These are phyloP conservation scores for Takakia lepidozioides DNA, from an alignment of 225 moss, liverwort and hornwort species.

Conservation along the genomic window DNA sequence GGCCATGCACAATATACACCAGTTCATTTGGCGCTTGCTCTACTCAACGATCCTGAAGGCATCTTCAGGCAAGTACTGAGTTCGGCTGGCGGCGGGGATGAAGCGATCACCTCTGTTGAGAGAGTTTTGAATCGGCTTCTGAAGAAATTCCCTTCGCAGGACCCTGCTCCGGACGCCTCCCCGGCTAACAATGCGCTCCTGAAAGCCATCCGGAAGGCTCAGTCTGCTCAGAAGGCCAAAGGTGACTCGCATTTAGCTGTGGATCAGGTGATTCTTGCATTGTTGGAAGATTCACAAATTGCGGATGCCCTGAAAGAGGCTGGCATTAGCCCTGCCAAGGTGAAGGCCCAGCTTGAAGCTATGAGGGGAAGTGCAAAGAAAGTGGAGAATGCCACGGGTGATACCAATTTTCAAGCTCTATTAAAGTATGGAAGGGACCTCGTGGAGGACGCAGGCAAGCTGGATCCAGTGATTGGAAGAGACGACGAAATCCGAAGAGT, in stretches of 20 bases:
- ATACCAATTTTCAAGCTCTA: constrained; percentile 73
- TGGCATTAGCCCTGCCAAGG: constrained; percentile 54
- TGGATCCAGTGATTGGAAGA: constrained; percentile 93
- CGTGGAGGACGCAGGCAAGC: constrained; percentile 67
- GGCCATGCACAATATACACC: constrained; percentile 93
- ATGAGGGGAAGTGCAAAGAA: constrained; percentile 58
- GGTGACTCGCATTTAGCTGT: constrained; percentile 86
- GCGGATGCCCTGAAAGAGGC: constrained; percentile 76
- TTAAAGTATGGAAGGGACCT: constrained; percentile 91
- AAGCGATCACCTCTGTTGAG: constrained; percentile 51
- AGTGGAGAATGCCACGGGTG: constrained; percentile 68
- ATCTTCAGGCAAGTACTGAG: constrained; percentile 54
- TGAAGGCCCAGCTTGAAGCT: constrained; percentile 61
- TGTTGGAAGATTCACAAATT: constrained; percentile 75
- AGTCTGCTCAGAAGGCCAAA: constrained; percentile 64
- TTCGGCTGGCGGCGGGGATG: constrained; percentile 43
- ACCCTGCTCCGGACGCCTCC: constrained; percentile 72
- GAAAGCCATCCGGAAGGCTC: constrained; percentile 72
- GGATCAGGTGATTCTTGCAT: constrained; percentile 72
- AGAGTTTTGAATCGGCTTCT: constrained; percentile 56
- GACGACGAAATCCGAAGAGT: constrained; percentile 94
- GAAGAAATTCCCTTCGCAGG: constrained; percentile 73
- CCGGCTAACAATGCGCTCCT: constrained; percentile 77
- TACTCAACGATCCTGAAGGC: constrained; percentile 66
- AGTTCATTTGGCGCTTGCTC: constrained; percentile 57